A percentile compares a stretch with the other conserved stretches of the same genome.
phyloP scores from a whole-genome alignment of 1,139 yeast genomes.

The Nakaseomyces glabratus region DNA sequence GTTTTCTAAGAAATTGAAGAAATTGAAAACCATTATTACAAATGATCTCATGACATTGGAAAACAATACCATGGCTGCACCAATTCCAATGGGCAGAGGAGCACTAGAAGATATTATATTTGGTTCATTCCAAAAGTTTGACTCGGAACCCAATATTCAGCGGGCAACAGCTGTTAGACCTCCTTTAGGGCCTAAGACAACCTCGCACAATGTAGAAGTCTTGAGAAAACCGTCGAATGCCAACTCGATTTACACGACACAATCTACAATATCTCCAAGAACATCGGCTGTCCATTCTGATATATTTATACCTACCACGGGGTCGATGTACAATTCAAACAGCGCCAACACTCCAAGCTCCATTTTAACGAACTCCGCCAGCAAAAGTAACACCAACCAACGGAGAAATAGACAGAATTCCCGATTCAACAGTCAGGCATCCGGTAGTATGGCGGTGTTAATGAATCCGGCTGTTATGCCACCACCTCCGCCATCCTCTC shows the following conservation, averaged over 20 bases:
- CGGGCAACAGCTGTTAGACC: slow-evolving; percentile 2
- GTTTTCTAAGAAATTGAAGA: slow-evolving; percentile 40
- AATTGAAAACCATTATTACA: slow-evolving; percentile 25
- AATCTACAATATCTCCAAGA: slow-evolving; percentile 5
- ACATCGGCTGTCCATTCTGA: slow-evolving; percentile 3
- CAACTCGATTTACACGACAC: not conserved
- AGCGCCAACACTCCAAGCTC: too few species aligned
- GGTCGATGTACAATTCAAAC: not conserved
- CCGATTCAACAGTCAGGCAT: slow-evolving; percentile 7
- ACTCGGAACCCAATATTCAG: slow-evolving; percentile 4
- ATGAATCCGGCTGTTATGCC: slow-evolving; percentile 9
- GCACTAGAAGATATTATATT: not conserved
- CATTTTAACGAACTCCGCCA: slow-evolving; percentile 1
- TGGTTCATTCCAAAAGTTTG: slow-evolving; percentile 3
- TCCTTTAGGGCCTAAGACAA: slow-evolving; percentile 2
- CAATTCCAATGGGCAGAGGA: slow-evolving; percentile 2
- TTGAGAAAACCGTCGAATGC: slow-evolving; percentile 5
- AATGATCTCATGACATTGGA: slow-evolving; percentile 6
- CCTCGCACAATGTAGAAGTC: slow-evolving; percentile 5
- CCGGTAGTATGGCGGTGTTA: slow-evolving; percentile 3
- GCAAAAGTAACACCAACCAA: not conserved
- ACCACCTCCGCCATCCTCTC: slow-evolving; percentile 6
- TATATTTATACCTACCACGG: not conserved
- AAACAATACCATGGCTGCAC: slow-evolving; percentile 5
- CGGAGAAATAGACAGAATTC: too few species aligned